These are phyloP conservation scores for Tolypocladium endophyticum DNA, from an alignment of 2,329 filamentous ascomycete species.

Conservation along the genomic window DNA sequence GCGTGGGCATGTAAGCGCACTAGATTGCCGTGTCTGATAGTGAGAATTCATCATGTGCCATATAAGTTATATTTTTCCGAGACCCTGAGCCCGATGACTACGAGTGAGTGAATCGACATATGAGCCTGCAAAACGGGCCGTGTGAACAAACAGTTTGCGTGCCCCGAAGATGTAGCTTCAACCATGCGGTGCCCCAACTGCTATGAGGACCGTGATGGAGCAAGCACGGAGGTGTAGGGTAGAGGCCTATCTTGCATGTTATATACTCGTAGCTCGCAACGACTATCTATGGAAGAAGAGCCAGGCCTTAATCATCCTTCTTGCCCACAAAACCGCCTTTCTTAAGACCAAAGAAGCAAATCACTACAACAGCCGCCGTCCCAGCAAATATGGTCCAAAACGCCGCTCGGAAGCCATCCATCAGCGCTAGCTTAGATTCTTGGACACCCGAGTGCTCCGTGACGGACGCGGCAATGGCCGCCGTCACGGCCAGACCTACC, in stretches of 20 bases:
- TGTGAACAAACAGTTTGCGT: not conserved
- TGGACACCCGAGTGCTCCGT: constrained; percentile 25
- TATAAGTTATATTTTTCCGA: not conserved
- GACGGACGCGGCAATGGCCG: constrained; percentile 34
- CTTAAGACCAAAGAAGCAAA: constrained; percentile 27
- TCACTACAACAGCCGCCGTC: constrained; percentile 24
- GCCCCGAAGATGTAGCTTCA: too few relatives aligned
- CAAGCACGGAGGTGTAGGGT: too few relatives aligned
- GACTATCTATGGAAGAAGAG: too few relatives aligned
- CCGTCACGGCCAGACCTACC: constrained; percentile 39
- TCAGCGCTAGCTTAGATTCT: constrained; percentile 22
- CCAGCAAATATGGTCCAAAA: constrained; percentile 44
- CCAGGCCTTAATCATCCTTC: constrained; percentile 21
- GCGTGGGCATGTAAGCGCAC: not conserved
- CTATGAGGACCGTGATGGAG: too few relatives aligned
- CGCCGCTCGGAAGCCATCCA: constrained; percentile 39
- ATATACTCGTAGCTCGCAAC: too few relatives aligned
- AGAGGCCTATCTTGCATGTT: too few relatives aligned
- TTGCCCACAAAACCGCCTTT: constrained; percentile 38
- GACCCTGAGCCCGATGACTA: not conserved
- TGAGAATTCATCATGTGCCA: not conserved
- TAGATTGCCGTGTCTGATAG: not conserved
- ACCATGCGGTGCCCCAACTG: too few relatives aligned
- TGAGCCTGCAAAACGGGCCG: too few relatives aligned
- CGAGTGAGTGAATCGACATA: not conserved